phyloP scores from a whole-genome alignment of 352 stramenopile species.

The Globisporangium recalcitrans region DNA sequence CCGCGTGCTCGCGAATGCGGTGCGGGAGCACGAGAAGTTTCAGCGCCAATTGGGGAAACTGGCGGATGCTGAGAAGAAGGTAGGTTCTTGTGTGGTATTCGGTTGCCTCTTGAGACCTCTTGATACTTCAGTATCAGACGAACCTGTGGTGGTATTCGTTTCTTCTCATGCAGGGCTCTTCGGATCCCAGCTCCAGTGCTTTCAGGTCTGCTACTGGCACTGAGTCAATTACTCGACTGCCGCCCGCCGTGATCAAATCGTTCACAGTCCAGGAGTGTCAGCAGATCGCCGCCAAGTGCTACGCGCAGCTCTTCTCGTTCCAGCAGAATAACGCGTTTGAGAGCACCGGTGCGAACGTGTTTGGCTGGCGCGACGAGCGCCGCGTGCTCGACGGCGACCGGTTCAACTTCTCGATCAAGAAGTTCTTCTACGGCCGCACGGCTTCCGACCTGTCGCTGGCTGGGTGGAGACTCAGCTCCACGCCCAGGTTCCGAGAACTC shows the following conservation, averaged over 20 bases:
- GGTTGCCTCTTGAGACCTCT: no score
- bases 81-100: neutral
- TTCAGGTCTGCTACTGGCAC: neutral
- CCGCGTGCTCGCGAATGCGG: constrained; percentile 30
- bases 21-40: constrained; percentile 34
- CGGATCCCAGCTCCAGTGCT: neutral
- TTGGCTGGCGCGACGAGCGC: constrained; percentile 50
- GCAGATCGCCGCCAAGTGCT: constrained; percentile 26
- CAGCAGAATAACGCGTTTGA: constrained; percentile 32
- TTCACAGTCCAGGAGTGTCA: constrained; percentile 37
- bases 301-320: constrained; percentile 37
- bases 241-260: neutral
- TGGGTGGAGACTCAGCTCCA: constrained; percentile 40
- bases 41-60: constrained; percentile 24
- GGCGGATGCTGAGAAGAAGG: neutral
- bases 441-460: constrained; percentile 25
- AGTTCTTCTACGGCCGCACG: constrained; percentile 33
- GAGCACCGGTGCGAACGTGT: constrained; percentile 43
- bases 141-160: neutral
- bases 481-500: constrained; percentile 23
- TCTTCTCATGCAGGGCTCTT: neutral
- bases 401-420: constrained; percentile 58
- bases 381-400: constrained; percentile 33
- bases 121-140: constrained; percentile 1
- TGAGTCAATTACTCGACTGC: neutral